Evolutionary conservation across 768 basidiomycete genomes (phyloP), one percentile per base, ranked within the genome.

Genomic region (Auricularia sp.): DNA sequence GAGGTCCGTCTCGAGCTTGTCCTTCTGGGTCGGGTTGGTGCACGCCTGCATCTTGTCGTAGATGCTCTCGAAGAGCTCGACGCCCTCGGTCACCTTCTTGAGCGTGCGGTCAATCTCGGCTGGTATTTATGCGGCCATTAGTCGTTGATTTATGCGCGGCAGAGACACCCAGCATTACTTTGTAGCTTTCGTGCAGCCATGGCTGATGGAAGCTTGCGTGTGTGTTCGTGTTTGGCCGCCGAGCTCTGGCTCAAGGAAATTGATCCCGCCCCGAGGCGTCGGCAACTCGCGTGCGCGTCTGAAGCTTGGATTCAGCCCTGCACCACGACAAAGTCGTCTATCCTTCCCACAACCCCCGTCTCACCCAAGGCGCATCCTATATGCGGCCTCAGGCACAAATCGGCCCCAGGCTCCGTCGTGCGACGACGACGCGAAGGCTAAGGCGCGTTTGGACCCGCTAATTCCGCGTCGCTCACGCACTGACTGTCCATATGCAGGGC

Each of bases 81-180:
- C 94, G 69, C 97, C 97, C 77, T 95, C 92, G 42, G 87, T 71
- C 69, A 99, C 95, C 81, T 93, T 94, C 83, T 99, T 99, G 72
- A 98, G 81, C 61, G 96, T 98, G 73, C 91, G 87, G 85, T 98
- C 97, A 69, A 99, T 98, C 80, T 99, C 97, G 75, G 93, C 96
- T 99, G 77, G 11, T 39, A 58, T 7, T 42, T 42, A 14, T 43
- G 61, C 7, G 64, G 35, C 8, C 18, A 58, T 29, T 47, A n/a
- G 56, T 18, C 34, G 61, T 33, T 53, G 35, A 11, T 21, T 6
- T 39, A 16, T 3, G 14, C 39, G 43, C 23, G 58, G 36, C 34
- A 54, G 14, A 7, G 12, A 14, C 8, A 36, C 44, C 8, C 65
- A 71, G 36, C 16, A n/a, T 36, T 66, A 92, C 92, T 87, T 82